These are phyloP conservation scores for Emmonsia crescens DNA, from an alignment of 2,329 filamentous ascomycete species.

Conservation along the genomic window DNA sequence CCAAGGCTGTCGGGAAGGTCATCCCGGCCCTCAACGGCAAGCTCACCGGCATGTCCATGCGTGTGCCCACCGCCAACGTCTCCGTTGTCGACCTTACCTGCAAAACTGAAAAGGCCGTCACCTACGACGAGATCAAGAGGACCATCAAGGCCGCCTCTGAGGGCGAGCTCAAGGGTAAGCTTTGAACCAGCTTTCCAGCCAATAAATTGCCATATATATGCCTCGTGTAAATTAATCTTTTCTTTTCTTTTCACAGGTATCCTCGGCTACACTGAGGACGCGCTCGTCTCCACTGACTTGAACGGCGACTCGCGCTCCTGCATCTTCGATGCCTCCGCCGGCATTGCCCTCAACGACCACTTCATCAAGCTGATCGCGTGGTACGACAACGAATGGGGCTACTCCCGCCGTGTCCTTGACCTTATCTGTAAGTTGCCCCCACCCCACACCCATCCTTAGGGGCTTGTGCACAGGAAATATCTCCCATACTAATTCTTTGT, in stretches of 20 bases:
- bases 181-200: too few relatives aligned
- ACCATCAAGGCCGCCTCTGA: conserved; percentile 80
- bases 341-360: conserved; percentile 96
- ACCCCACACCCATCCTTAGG: neutral
- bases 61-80: conserved; percentile 97
- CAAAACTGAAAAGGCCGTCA: conserved; percentile 77
- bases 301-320: conserved; percentile 88
- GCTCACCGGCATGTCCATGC: conserved; percentile 99
- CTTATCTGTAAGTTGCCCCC: conserved; percentile 40
- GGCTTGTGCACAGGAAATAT: too few relatives aligned
- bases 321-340: conserved; percentile 98
- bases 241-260: conserved; percentile 48
- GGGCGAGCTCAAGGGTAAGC: conserved; percentile 72
- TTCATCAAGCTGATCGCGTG: conserved; percentile 97
- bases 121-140: conserved; percentile 76
- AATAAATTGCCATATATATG: too few relatives aligned
- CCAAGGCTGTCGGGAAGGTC: conserved; percentile 99
- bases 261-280: conserved; percentile 92
- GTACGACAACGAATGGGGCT: conserved; percentile 99
- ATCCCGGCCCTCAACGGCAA: conserved; percentile 97
- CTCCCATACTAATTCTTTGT: conserved; percentile 20
- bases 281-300: conserved; percentile 86
- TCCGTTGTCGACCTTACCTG: conserved; percentile 95
- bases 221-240: neutral
- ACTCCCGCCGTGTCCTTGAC: conserved; percentile 90